Conservation (phyloP, 805 yeast species). For the Blastobotrys parvus region DNA sequence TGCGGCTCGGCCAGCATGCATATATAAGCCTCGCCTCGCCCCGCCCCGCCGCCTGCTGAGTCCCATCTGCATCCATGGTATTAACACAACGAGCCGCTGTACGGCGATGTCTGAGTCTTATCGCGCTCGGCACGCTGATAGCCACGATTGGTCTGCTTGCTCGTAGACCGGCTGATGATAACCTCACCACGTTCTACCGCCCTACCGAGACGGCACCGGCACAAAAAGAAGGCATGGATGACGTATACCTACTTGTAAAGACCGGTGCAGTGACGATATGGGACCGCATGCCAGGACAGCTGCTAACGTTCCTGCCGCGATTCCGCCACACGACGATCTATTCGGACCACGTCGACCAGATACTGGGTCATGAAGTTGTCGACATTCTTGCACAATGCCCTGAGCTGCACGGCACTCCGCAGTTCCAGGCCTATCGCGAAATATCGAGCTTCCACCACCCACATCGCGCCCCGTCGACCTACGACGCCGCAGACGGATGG, state of each 20-base stretch:
- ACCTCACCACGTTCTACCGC: no score
- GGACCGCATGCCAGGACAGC: slow-evolving; percentile 29
- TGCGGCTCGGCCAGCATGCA: no score
- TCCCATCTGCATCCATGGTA: no score
- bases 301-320: slow-evolving; percentile 24
- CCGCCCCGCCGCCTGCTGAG: no score
- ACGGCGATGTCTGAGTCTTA: no score
- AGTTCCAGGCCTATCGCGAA: slow-evolving; percentile 6
- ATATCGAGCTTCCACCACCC: slow-evolving; percentile 3
- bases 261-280: slow-evolving; percentile 28
- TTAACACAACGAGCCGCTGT: no score
- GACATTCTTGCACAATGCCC: slow-evolving; percentile 63
- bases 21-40: no score
- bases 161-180: no score
- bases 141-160: no score
- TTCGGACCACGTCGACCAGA: slow-evolving; percentile 25
- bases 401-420: slow-evolving; percentile 6
- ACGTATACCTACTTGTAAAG: slow-evolving; percentile 22
- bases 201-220: no score
- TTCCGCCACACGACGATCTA: slow-evolving; percentile 26
- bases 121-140: no score
- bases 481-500: slow-evolving; percentile 21
- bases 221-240: no score
- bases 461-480: neutral
- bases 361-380: slow-evolving; percentile 80